A percentile compares a stretch with the other conserved stretches of the same genome.
Conservation (phyloP, 257 asterid species). For the Osmanthus fragrans region DNA sequence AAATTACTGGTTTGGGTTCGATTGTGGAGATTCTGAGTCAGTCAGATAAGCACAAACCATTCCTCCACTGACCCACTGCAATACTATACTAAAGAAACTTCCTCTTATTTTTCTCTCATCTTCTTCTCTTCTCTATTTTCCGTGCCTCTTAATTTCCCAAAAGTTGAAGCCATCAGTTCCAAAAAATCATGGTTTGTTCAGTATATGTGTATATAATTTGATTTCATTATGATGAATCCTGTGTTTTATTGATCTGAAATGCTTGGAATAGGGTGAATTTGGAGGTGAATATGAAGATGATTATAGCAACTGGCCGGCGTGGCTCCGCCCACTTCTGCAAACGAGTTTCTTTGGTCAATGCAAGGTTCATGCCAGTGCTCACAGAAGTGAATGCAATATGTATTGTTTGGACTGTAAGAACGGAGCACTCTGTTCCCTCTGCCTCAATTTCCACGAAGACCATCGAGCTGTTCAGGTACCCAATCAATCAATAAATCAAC, state of each 20-base stretch:
- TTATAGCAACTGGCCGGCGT: conserved; percentile 50
- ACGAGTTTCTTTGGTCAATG: conserved; percentile 75
- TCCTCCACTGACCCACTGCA: background rate
- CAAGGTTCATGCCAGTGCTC: conserved; percentile 78
- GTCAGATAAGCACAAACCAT: background rate
- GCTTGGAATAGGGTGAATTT: background rate
- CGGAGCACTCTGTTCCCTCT: conserved; percentile 77
- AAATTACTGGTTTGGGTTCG: background rate
- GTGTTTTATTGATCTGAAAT: background rate
- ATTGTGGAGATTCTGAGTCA: background rate
- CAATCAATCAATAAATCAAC: background rate
- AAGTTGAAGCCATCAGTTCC: background rate
- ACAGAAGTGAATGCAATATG: conserved; percentile 93
- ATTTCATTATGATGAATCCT: background rate
- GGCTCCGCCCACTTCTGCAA: conserved; percentile 69
- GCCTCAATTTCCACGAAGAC: conserved; percentile 65
- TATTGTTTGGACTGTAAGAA: conserved; percentile 75
- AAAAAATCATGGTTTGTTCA: background rate
- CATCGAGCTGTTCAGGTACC: conserved; percentile 74
- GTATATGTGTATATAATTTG: background rate
- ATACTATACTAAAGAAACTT: background rate
- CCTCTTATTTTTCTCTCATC: background rate
- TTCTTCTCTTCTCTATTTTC: background rate
- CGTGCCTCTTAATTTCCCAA: background rate
- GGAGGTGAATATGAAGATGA: background rate